These are phyloP conservation scores for Lactarius sp. DNA, from an alignment of 768 basidiomycete genomes.

Conservation along the genomic window DNA sequence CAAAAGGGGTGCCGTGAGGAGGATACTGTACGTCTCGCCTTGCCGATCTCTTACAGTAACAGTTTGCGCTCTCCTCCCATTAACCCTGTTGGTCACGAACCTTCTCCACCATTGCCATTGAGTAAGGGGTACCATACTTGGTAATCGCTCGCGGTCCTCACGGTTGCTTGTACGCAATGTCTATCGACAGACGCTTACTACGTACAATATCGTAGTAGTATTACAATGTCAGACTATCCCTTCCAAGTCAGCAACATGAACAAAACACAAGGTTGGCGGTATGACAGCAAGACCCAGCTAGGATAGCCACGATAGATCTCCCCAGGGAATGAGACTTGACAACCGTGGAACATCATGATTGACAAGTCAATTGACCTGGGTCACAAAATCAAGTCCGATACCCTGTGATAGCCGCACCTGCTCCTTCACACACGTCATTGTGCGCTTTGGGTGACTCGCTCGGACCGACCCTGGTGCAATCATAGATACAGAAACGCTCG, in stretches of 20 bases:
- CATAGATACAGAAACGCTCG: not conserved
- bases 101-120: not conserved
- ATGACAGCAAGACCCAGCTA: not conserved
- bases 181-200: not conserved
- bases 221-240: not conserved
- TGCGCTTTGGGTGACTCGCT: not conserved
- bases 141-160: not conserved
- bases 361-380: not conserved
- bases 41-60: not conserved
- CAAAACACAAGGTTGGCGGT: not conserved
- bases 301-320: not conserved
- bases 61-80: not conserved
- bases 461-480: not conserved
- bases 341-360: not conserved
- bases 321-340: slow-evolving; percentile 1
- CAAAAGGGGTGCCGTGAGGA: not conserved
- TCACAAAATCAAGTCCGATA: not conserved
- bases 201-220: not conserved
- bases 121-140: not conserved
- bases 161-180: not conserved
- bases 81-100: not conserved
- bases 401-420: no score
- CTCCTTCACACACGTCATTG: slow-evolving; percentile 3
- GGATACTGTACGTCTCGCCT: not conserved
- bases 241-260: not conserved